Percentiles rank a stretch among this genome's conserved stretches.
These are phyloP conservation scores for Mariannaea elegans DNA, from an alignment of 2,329 filamentous ascomycete genomes.

Conservation along the genomic window DNA sequence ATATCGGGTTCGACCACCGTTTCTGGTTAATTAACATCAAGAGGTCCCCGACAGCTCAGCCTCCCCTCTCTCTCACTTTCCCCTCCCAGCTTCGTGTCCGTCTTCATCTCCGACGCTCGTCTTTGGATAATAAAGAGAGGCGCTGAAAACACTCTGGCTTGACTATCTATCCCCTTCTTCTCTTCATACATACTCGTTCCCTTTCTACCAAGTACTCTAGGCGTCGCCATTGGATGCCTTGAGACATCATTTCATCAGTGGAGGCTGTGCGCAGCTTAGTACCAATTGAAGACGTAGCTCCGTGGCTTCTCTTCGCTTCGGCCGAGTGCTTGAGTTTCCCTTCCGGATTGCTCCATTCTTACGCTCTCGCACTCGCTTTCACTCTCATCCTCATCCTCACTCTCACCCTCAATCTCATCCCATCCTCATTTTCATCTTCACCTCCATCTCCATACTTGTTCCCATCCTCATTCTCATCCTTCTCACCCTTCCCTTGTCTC, in stretches of 20 bases:
- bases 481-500: not conserved
- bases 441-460: not conserved
- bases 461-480: not conserved
- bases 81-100: no score
- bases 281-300: conserved; percentile 9
- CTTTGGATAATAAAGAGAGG: no score
- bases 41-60: no score
- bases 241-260: not conserved
- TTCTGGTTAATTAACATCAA: no score
- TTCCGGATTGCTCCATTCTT: not conserved
- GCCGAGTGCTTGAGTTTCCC: not conserved
- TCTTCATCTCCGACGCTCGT: no score
- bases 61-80: no score
- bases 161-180: no score
- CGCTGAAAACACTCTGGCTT: no score
- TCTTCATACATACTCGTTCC: not conserved
- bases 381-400: not conserved
- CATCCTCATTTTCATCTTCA: not conserved
- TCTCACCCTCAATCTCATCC: not conserved
- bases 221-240: conserved; percentile 3
- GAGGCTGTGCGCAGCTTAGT: conserved; percentile 10
- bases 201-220: not conserved
- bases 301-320: not conserved
- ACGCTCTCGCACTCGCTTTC: not conserved
- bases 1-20: no score